Evolutionary conservation across 2,329 filamentous ascomycete species (phyloP).

Genomic region (Aspergillus aculeatus): DNA sequence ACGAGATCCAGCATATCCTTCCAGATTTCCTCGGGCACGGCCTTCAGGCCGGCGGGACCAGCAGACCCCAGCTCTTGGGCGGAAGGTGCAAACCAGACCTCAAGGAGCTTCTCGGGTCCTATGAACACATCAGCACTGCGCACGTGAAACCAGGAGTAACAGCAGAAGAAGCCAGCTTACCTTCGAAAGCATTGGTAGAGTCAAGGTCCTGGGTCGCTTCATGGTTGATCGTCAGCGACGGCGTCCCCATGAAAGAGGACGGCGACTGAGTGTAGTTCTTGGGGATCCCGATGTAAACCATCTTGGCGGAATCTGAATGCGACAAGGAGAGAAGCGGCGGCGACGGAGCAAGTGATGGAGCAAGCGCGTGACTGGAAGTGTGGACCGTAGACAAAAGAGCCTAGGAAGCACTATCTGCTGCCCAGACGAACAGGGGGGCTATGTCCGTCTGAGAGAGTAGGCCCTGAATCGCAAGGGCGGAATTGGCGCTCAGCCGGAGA

Average conservation of each 20-base stretch:
- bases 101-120: slow-evolving; percentile 95
- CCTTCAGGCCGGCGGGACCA: slow-evolving; percentile 77
- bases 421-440: slow-evolving; percentile 87
- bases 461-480: slow-evolving; percentile 70
- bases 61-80: slow-evolving; percentile 66
- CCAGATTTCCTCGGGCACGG: slow-evolving; percentile 80
- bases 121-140: slow-evolving; percentile 21
- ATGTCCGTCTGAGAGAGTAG: slow-evolving; percentile 94
- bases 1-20: slow-evolving; percentile 96
- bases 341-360: slow-evolving; percentile 11
- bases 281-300: slow-evolving; percentile 81
- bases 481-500: slow-evolving; percentile 78
- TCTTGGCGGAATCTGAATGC: slow-evolving; percentile 54
- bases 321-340: slow-evolving; percentile 17
- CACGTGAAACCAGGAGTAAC: slow-evolving; percentile 14
- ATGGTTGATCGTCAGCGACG: slow-evolving; percentile 94
- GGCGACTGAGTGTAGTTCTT: slow-evolving; percentile 79
- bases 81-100: slow-evolving; percentile 94
- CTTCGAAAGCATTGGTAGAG: slow-evolving; percentile 95
- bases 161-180: slow-evolving; percentile 40
- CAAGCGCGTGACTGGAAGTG: slow-evolving; percentile 14
- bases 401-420: slow-evolving; percentile 92
- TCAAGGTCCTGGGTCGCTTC: slow-evolving; percentile 90
- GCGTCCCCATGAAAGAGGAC: slow-evolving; percentile 72
- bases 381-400: slow-evolving; percentile 32